Conservation (phyloP, 2,329 filamentous ascomycete genomes). For the Diaporthe ampelina region DNA sequence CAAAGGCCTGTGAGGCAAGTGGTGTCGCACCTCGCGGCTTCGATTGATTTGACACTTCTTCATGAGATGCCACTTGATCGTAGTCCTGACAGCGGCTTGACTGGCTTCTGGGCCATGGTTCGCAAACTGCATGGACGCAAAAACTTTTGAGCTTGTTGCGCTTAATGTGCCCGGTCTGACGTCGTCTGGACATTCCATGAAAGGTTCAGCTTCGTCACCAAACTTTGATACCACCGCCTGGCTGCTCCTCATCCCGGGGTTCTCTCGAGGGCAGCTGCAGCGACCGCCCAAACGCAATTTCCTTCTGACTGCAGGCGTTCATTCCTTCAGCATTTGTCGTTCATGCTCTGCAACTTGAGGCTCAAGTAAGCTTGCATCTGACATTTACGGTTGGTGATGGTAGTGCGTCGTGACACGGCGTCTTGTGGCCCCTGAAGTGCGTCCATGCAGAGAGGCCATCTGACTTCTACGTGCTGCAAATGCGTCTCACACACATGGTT, state of each 20-base stretch:
- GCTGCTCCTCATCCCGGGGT: slow-evolving; percentile 21
- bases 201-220: slow-evolving; percentile 1
- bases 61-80: slow-evolving; percentile 37
- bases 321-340: slow-evolving; percentile 29
- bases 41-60: slow-evolving; percentile 34
- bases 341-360: slow-evolving; percentile 38
- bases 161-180: slow-evolving; percentile 36
- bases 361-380: slow-evolving; percentile 41
- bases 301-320: slow-evolving; percentile 24
- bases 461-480: background rate
- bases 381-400: slow-evolving; percentile 37
- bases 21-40: slow-evolving; percentile 34
- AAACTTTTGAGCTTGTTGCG: slow-evolving; percentile 23
- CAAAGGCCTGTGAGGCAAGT: slow-evolving; percentile 31
- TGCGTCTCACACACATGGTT: slow-evolving; percentile 4
- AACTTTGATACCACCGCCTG: slow-evolving; percentile 34
- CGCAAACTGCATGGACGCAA: slow-evolving; percentile 26
- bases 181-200: slow-evolving; percentile 17
- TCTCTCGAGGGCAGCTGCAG: background rate
- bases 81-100: slow-evolving; percentile 39
- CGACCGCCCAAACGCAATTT: slow-evolving; percentile 10
- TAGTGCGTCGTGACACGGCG: slow-evolving; percentile 11
- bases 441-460: slow-evolving; percentile 18
- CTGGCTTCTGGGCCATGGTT: slow-evolving; percentile 23
- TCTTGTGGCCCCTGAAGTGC: slow-evolving; percentile 1